Base-by-base conservation (phyloP, 345 rosid genomes). In the Dimocarpus longan region DNA sequence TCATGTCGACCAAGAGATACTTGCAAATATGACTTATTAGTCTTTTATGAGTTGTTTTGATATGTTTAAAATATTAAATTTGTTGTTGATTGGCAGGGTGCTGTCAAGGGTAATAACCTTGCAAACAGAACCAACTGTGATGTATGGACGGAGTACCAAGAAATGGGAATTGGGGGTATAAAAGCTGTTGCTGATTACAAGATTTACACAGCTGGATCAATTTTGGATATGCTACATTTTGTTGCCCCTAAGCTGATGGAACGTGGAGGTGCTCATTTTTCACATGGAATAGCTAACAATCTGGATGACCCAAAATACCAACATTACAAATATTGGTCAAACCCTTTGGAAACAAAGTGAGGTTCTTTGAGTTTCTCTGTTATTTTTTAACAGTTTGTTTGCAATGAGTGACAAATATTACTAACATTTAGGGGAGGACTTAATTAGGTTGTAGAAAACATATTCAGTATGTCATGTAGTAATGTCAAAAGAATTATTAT, bases 291-390 rank as follows among this genome's bases (percentile, higher is more conserved):
- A 81, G 95, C 95, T 32, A 88, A 89, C 68, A 69, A 91, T 83
- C 84, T 89, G 85, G 90, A 89, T 79, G 93, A 89, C 80, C 90
- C 90, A 19, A 87, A 89, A 76, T 91, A 89, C 76, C 46, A 78
- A 21, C 89, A 91, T 66, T 89, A 87, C 82, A 88, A 84, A 74
- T 89, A 88, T 74, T 91, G 95, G 95, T 89, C 95, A 67, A 89
- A 91, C 80, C 93, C 95, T 57, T 85, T 91, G 48, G 95, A 91
- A 84, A 89, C 93, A 46, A 88, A 77, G 95, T 89, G 71, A 87
- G 90, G n/a, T 37, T 19, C 68, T 57, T 65, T 52, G 26, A 62
- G 52, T 78, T 66, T 40, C 4, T 24, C 46, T 6, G 10, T 77
- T 62, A 21, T 67, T 71, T 71, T 21, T 22, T 28, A 0, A 15